These are phyloP conservation scores for Micractinium sp. DNA, from an alignment of 139 green algal species.

Conservation along the genomic window DNA sequence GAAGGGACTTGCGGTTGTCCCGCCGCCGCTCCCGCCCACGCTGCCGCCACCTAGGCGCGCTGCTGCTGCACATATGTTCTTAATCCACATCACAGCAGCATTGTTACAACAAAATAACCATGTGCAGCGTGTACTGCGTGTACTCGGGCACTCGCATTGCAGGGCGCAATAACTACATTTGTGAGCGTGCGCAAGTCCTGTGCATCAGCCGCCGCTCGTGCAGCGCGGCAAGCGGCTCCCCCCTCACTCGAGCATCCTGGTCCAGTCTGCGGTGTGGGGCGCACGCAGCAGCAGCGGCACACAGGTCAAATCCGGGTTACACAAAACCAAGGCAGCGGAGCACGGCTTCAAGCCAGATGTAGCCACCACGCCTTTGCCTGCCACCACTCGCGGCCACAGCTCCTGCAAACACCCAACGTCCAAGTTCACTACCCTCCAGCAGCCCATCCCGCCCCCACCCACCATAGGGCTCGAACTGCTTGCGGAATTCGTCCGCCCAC, in stretches of 20 bases:
- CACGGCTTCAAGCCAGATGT: too few species aligned
- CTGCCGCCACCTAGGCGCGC: too few species aligned
- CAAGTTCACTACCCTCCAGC: background rate
- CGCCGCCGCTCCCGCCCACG: too few species aligned
- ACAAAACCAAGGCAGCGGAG: too few species aligned
- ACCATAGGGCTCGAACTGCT: constrained; percentile 81
- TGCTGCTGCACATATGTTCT: background rate
- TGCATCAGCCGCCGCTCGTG: too few species aligned
- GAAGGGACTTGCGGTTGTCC: background rate
- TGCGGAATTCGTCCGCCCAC: constrained; percentile 78
- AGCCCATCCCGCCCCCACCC: constrained; percentile 75
- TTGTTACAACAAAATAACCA: background rate
- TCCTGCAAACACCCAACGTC: background rate
- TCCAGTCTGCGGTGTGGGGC: background rate
- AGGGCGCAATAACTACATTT: too few species aligned
- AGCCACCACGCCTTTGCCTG: background rate
- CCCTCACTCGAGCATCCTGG: constrained; percentile 21
- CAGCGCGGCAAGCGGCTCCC: background rate
- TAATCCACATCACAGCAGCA: background rate
- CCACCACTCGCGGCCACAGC: background rate
- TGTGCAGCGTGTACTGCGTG: too few species aligned
- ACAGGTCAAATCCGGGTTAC: too few species aligned
- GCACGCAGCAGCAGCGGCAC: background rate
- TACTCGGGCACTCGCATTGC: too few species aligned
- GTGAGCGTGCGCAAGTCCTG: too few species aligned